Percentiles rank a stretch among this genome's conserved stretches.
phyloP scores from a whole-genome alignment of 495 filamentous ascomycete genomes.

The Pseudevernia furfuracea region DNA sequence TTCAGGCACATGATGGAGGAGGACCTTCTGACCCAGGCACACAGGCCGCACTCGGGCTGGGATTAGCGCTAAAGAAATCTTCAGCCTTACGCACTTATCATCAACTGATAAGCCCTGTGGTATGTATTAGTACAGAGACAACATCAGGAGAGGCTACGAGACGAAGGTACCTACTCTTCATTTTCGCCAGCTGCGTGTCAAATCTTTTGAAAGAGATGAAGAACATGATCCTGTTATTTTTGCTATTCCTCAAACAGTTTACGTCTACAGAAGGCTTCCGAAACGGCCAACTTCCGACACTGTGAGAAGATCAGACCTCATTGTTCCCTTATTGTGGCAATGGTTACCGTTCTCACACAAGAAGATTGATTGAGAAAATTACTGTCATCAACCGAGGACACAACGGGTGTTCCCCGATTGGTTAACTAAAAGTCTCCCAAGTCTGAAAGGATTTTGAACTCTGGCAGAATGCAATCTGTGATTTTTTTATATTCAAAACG shows the following conservation, averaged over 20 bases:
- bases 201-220: neutral
- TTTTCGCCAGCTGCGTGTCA: neutral
- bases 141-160: too few species aligned
- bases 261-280: neutral
- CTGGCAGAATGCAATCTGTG: neutral
- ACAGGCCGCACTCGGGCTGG: too few species aligned
- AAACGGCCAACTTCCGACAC: neutral
- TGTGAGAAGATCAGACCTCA: neutral
- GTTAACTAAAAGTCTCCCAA: too few species aligned
- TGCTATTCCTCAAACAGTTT: neutral
- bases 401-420: neutral
- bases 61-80: neutral
- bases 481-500: neutral
- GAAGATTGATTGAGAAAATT: neutral
- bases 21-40: neutral
- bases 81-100: conserved; percentile 1
- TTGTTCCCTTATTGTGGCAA: neutral
- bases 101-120: conserved; percentile 2
- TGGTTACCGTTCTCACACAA: neutral
- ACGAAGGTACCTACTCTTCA: too few species aligned
- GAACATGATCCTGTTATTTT: neutral
- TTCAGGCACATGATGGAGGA: conserved; percentile 4
- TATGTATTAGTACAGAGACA: too few species aligned
- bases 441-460: too few species aligned
- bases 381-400: too few species aligned